Percentiles rank a stretch among this genome's conserved stretches.
Conservation (phyloP, 2,329 filamentous ascomycete genomes). For the Trichoderma aggressivum region DNA sequence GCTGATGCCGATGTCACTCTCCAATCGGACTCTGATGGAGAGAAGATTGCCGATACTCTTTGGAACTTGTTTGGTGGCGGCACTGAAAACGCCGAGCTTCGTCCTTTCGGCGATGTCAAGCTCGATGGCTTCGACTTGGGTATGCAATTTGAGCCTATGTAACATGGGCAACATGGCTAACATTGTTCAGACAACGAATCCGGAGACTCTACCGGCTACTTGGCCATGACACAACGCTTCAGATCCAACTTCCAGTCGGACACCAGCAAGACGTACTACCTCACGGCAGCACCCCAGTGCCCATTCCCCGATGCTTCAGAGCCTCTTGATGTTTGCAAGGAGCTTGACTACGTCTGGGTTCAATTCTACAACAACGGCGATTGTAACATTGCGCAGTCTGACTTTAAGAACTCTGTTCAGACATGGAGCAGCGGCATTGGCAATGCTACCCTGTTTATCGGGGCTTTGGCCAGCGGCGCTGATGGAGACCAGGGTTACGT, state of each 20-base stretch:
- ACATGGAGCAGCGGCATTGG: slow-evolving; percentile 59
- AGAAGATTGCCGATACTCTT: not conserved
- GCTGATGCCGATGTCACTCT: not conserved
- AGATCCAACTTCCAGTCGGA: not conserved
- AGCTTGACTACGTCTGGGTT: not conserved
- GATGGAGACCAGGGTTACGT: not conserved
- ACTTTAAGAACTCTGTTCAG: slow-evolving; percentile 61
- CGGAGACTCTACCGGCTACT: not conserved
- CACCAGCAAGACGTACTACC: not conserved
- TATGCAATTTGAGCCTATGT: not conserved
- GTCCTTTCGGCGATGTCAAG: not conserved
- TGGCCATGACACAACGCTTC: not conserved
- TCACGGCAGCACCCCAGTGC: not conserved
- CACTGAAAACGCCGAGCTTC: not conserved
- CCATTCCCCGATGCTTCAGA: not conserved
- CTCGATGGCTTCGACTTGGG: not conserved
- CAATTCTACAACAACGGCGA: slow-evolving; percentile 62
- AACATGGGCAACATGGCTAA: not conserved
- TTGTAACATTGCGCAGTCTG: slow-evolving; percentile 47
- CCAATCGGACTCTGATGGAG: not conserved
- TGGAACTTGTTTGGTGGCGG: not conserved
- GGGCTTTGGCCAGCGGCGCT: slow-evolving; percentile 50
- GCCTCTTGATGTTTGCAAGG: not conserved
- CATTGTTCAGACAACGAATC: not conserved
- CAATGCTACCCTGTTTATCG: slow-evolving; percentile 57